Conservation (phyloP, 2,329 filamentous ascomycete species). For the Colletotrichum horii region DNA sequence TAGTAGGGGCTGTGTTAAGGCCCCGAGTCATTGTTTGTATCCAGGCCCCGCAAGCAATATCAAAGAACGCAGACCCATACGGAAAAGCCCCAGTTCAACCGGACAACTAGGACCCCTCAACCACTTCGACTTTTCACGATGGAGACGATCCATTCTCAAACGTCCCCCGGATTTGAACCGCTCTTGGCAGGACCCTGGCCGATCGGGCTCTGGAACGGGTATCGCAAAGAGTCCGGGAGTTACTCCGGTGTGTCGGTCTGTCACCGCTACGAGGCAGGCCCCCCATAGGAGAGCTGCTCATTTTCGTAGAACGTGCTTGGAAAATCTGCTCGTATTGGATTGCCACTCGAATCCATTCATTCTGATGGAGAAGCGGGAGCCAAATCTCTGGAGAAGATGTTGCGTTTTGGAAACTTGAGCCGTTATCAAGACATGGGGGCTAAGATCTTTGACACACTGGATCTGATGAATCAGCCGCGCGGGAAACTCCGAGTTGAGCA, state of each 20-base stretch:
- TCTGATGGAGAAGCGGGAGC: not conserved
- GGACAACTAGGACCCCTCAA: not conserved
- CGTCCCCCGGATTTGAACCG: not conserved
- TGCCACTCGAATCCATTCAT: not conserved
- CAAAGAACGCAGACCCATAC: not conserved
- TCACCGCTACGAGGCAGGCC: not conserved
- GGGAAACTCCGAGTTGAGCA: not conserved
- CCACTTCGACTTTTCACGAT: not conserved
- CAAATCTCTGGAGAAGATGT: not conserved
- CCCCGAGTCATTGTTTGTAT: not conserved
- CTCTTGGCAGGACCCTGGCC: constrained; percentile 2
- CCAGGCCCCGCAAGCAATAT: not conserved
- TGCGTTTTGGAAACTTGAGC: not conserved
- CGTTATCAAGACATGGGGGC: not conserved
- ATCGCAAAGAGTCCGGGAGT: not conserved
- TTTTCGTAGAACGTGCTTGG: not conserved
- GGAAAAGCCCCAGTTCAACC: not conserved
- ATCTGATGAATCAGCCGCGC: not conserved
- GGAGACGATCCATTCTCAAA: not conserved
- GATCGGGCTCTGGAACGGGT: not conserved
- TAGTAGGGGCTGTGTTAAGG: not conserved
- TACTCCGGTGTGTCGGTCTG: not conserved
- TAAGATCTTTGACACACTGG: not conserved
- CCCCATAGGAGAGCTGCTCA: not conserved
- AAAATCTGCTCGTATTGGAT: not conserved